Base-by-base conservation (phyloP, 2,329 filamentous ascomycete species). In the Diplodia mutila region DNA sequence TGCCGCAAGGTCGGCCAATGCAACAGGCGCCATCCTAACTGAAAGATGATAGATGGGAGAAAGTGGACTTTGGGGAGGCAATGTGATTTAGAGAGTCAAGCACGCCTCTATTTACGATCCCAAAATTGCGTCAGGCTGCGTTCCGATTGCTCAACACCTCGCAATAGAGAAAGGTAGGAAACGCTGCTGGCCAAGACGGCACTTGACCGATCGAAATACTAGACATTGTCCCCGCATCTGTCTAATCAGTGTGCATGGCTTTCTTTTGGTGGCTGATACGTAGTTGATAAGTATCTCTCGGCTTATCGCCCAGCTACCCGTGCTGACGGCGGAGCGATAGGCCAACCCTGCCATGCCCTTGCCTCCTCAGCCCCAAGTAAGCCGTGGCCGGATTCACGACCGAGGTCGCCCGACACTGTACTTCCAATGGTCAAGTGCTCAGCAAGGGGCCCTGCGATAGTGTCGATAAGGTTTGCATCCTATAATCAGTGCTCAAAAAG, bases 231-330 rank as follows among this genome's bases (percentile, higher is more conserved):
- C 29, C 52, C 27, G 52, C 32, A 57, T 14, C n/a, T n/a, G n/a
- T n/a, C n/a, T n/a, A n/a, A n/a, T n/a, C n/a, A n/a, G n/a, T n/a
- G 14, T 39, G 7, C 27, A 21, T 9, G 21, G 21, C 46, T 12
- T 63, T 23, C 42, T 23, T n/a, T 32, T 29, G 34, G 8, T 9
- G 29, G 29, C 27, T 14, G 55, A 59, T 59, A 59, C 25, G 37
- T 37, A 23, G 25, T 48, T 65, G 61, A 54, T 54, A 65, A 54
- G 25, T 65, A 7, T 14, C 49, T 21, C n/a, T 65, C 61, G 61
- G 61, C 61, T 65, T 65, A 65, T 65, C 61, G 61, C 49, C 51
- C 49, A 29, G 61, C 49, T 34, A 54, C 51, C 61, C 61, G 49
- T 34, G 29, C 18, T 39, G 29, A 2, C 11, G 32, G 32, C 32